phyloP scores from a whole-genome alignment of 129 eudicot species.

The Arctium lappa region DNA sequence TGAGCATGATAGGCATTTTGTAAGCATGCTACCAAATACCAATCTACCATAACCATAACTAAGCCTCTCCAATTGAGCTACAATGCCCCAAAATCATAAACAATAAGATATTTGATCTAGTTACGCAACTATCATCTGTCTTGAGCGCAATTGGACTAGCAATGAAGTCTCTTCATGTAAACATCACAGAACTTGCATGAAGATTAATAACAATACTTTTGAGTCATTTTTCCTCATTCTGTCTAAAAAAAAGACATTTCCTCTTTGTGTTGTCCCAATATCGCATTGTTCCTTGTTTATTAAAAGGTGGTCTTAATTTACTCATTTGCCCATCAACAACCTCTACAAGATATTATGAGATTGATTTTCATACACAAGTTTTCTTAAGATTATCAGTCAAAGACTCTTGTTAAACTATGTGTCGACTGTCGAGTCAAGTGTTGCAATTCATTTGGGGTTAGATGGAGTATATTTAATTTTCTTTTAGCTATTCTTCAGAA shows the following conservation, averaged over 20 bases:
- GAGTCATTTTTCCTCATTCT: not conserved
- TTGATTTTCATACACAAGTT: not conserved
- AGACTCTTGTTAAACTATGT: not conserved
- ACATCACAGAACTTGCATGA: not conserved
- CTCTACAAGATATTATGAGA: not conserved
- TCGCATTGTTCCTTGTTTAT: not conserved
- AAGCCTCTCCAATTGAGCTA: not conserved
- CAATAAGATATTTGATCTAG: not conserved
- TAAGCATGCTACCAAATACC: not conserved
- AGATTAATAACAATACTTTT: not conserved
- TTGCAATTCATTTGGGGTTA: not conserved
- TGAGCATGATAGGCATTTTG: not conserved
- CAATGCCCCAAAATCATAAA: not conserved
- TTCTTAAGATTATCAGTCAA: not conserved
- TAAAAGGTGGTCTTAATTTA: not conserved
- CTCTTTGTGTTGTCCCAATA: not conserved
- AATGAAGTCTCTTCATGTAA: not conserved
- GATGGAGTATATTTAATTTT: not conserved
- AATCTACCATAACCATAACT: not conserved
- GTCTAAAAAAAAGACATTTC: not conserved
- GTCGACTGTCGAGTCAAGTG: not conserved
- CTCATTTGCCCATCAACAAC: not conserved
- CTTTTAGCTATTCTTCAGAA: not conserved
- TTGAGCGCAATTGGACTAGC: not conserved
- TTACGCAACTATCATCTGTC: not conserved